Percentiles rank a stretch among this genome's conserved stretches.
phyloP scores from a whole-genome alignment of 371 early-diverging fungal species.

The Zychaea mexicana region DNA sequence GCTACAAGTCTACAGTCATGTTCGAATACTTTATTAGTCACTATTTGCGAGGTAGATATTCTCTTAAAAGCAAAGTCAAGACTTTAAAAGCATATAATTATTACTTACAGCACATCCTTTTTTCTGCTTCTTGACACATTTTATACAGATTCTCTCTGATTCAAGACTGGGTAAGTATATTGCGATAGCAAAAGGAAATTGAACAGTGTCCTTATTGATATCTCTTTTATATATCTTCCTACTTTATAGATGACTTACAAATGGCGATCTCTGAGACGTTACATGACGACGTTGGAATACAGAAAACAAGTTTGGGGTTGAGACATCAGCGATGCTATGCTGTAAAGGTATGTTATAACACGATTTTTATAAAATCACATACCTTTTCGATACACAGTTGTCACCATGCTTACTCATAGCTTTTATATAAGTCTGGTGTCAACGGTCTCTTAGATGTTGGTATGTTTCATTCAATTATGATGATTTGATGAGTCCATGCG shows the following conservation, averaged over 20 bases:
- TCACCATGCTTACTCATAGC: no score
- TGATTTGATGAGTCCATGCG: not conserved
- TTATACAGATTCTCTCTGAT: constrained; percentile 30
- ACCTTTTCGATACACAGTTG: no score
- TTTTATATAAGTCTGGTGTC: constrained; percentile 59
- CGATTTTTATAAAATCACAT: no score
- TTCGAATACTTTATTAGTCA: not conserved
- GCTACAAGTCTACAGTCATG: constrained; percentile 29
- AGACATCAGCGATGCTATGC: constrained; percentile 88
- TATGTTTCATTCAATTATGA: constrained; percentile 25
- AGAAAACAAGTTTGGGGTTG: constrained; percentile 74
- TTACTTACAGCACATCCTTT: no score
- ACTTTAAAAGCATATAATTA: no score
- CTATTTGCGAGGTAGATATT: not conserved
- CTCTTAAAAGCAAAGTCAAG: no score
- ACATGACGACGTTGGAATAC: constrained; percentile 28
- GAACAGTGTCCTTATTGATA: no score
- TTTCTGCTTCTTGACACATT: not conserved
- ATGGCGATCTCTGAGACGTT: constrained; percentile 22
- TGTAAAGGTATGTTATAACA: constrained; percentile 55
- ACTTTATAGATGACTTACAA: constrained; percentile 41
- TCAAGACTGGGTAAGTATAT: constrained; percentile 20
- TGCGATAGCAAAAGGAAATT: no score
- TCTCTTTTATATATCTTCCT: no score
- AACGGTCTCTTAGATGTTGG: constrained; percentile 92